Base-by-base conservation (phyloP, 306 rosid species). In the Luffa aegyptiaca region DNA sequence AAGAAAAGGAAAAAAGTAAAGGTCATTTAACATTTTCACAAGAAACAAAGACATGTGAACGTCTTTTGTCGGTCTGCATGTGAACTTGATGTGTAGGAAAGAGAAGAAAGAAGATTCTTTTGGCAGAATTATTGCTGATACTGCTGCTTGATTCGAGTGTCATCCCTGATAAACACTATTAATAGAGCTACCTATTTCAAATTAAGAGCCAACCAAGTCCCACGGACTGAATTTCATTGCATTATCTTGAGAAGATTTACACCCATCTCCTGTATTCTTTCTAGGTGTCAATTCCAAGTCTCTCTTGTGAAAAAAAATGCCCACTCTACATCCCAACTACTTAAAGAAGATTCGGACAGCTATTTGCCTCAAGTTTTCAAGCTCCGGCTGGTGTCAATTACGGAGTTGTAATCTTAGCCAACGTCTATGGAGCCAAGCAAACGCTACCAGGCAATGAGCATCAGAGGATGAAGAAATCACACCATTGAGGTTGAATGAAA, bases 61-160 rank as follows among this genome's bases (percentile, higher is more conserved):
- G 62, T 74, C 26, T 74, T 74, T 74, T 74, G 78, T 49, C 78
- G 35, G 53, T 35, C 41, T 35, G 63, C 78, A 74, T 51, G 78
- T 74, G 78, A 74, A 74, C 78, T 74, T 35, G 78, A 31, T 51
- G 61, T 35, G 78, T 74, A 74, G 63, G 78, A 74, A 51, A 74
- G 78, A 74, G 62, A 74, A 74, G 63, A 74, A 33, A 52, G 46
- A 16, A 74, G 78, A 74, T 74, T 74, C 78, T 74, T 52, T 51
- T 74, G 78, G 33, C 78, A 14, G 62, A 74, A 35, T 74, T 74
- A 52, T 74, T 74, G 78, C 62, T 46, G 39, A 74, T 74, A 31
- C 62, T 74, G 78, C 78, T 51, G 46, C 78, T 74, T 74, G 45
- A 74, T 74, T 74, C 41, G 59, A 72, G 77, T 59, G 77, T 49